Evolutionary conservation across 768 basidiomycete species (phyloP).

Genomic region (Gyrodon lividus): DNA sequence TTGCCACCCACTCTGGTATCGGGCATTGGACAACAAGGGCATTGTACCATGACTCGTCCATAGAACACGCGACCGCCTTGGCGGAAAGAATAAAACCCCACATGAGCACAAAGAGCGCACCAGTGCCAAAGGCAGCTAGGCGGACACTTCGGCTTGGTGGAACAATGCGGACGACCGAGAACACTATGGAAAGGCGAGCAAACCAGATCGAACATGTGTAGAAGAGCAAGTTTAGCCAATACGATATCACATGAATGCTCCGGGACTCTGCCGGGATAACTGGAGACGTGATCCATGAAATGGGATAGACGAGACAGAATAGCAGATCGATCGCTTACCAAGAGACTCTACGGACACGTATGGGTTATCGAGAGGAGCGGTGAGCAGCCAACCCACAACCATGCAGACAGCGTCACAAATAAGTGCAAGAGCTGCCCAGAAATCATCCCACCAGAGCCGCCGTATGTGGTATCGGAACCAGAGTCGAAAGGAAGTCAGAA

Average conservation of each 20-base stretch:
- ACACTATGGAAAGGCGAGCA: slow-evolving; percentile 25
- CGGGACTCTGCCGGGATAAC: slow-evolving; percentile 15
- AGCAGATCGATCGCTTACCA: slow-evolving; percentile 10
- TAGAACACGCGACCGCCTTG: slow-evolving; percentile 43
- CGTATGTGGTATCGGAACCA: slow-evolving; percentile 22
- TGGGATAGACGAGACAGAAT: background rate
- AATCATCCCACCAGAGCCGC: slow-evolving; percentile 31
- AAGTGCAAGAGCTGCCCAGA: slow-evolving; percentile 22
- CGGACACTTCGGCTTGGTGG: slow-evolving; percentile 13
- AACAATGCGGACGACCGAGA: slow-evolving; percentile 25
- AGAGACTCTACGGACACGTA: slow-evolving; percentile 7
- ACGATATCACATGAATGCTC: slow-evolving; percentile 16
- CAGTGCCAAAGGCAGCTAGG: background rate
- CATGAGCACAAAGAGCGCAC: slow-evolving; percentile 14
- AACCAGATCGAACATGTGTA: slow-evolving; percentile 29
- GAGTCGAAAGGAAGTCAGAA: slow-evolving; percentile 26
- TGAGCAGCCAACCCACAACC: slow-evolving; percentile 12
- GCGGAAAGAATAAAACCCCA: slow-evolving; percentile 17
- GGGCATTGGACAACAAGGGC: slow-evolving; percentile 38
- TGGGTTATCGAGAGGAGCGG: slow-evolving; percentile 29
- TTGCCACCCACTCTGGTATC: slow-evolving; percentile 45
- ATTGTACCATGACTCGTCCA: slow-evolving; percentile 38
- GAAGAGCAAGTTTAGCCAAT: slow-evolving; percentile 19
- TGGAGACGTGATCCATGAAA: slow-evolving; percentile 26
- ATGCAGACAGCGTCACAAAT: slow-evolving; percentile 8